Conservation (phyloP, 176 grass and related monocot genomes). For the Musa acuminata region DNA sequence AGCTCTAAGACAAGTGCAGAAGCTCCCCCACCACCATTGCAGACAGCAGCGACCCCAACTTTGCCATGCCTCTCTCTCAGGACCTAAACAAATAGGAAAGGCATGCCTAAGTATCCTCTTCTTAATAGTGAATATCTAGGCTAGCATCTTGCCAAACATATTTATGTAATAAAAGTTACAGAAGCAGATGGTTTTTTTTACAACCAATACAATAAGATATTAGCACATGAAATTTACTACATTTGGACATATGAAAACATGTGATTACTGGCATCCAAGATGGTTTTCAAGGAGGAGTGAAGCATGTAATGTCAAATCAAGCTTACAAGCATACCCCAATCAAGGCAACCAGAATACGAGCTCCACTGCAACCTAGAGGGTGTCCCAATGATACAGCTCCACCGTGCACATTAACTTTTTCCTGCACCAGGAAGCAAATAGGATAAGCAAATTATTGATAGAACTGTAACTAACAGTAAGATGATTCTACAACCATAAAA, state of each 20-base stretch:
- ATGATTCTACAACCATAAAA: not conserved
- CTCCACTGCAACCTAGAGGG: constrained; percentile 81
- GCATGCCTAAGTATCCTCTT: not conserved
- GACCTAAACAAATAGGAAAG: constrained; percentile 31
- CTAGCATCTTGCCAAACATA: no score
- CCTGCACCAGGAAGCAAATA: not conserved
- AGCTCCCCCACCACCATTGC: constrained; percentile 88
- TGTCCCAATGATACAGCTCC: constrained; percentile 89
- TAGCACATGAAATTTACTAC: not conserved
- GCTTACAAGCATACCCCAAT: constrained; percentile 57
- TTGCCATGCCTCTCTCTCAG: constrained; percentile 68
- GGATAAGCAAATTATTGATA: not conserved
- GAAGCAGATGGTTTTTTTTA: no score
- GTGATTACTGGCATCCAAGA: not conserved
- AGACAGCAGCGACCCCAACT: constrained; percentile 75
- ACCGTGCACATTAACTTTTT: constrained; percentile 70
- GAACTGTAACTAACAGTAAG: not conserved
- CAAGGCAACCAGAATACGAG: constrained; percentile 78
- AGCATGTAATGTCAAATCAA: not conserved
- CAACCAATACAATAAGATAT: not conserved
- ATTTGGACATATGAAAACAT: not conserved
- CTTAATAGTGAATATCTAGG: not conserved
- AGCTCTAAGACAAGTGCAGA: constrained; percentile 74
- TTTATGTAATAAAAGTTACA: not conserved
- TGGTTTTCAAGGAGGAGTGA: not conserved